phyloP scores from a whole-genome alignment of 257 asterid species.

The Plantago ovata region DNA sequence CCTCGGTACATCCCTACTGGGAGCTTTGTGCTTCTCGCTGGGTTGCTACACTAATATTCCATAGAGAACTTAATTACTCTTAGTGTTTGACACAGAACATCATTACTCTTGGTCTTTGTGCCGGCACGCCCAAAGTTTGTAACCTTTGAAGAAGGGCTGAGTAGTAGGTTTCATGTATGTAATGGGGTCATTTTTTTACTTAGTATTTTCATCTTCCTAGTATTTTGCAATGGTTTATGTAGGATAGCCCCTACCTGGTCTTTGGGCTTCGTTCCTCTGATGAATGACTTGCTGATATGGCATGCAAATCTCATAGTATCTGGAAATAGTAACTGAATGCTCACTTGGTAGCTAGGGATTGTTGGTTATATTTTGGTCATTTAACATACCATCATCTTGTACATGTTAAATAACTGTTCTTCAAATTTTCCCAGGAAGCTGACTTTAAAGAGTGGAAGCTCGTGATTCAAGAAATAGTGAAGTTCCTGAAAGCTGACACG shows the following conservation, averaged over 20 bases:
- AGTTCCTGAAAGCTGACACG: slow-evolving; percentile 94
- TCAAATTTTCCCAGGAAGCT: slow-evolving; percentile 70
- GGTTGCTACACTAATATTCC: no score
- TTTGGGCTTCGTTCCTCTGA: slow-evolving; percentile 3
- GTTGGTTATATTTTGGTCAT: slow-evolving; percentile 11
- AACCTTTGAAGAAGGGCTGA: no score
- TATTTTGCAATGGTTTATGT: neutral
- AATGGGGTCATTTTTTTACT: no score
- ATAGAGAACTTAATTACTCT: no score
- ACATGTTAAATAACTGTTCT: slow-evolving; percentile 20
- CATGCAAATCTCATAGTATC: slow-evolving; percentile 2
- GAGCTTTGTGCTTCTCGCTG: no score
- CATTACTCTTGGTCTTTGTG: no score
- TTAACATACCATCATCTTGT: slow-evolving; percentile 8
- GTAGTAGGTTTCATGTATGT: no score
- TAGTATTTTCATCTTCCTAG: no score
- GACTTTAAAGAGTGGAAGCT: slow-evolving; percentile 98
- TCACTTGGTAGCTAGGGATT: slow-evolving; percentile 9
- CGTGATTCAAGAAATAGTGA: slow-evolving; percentile 91
- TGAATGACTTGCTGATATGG: slow-evolving; percentile 1
- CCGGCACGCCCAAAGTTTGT: no score
- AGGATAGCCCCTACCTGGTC: slow-evolving; percentile 8
- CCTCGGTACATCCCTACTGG: no score
- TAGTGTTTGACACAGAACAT: no score
- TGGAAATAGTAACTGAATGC: neutral